Base-by-base conservation (phyloP, 2,329 filamentous ascomycete species). In the Thielaviopsis euricoi region DNA sequence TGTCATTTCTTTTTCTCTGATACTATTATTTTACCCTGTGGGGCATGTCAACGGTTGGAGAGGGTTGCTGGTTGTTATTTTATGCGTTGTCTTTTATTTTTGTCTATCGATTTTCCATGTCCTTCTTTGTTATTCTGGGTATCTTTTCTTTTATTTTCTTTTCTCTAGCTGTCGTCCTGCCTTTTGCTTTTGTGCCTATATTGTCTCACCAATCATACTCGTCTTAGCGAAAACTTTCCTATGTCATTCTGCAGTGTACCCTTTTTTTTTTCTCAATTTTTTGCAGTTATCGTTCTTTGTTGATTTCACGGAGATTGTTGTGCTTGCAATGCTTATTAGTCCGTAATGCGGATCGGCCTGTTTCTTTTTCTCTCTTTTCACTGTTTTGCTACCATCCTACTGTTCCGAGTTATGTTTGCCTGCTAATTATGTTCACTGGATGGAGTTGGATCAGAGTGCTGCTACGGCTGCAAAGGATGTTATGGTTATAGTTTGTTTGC, bases 21-120 rank as follows among this genome's bases (percentile, higher is more conserved):
- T 48, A 21, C 43, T 48, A 48, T 48, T 48, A 48, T 48, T 21
- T 19, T 48, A n/a, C 43, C 43, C 43, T 48, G 21, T 48, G 21
- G 43, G 43, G 43, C 43, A 48, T 48, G 43, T 48, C 43, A 43
- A 10, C 15, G 43, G 43, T 48, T 48, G 43, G 43, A 48, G 43
- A 48, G 43, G 56, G 40, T 51, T 58, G 37, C 19, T 58, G 53
- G 52, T 26, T 48, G 53, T 60, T 29, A n/a, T 25, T 52, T 43
- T 57, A 3, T 53, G 5, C 29, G 23, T 46, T 52, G 37, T 52
- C 7, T 57, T 57, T 25, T 21, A 13, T 17, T 29, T 57, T 46
- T 17, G n/a, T 46, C 40, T 19, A 53, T 60, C 61, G 25, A n/a
- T 51, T 33, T 59, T 56, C 50, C 56, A 50, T 53, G 12, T 51